These are phyloP conservation scores for Coix lacrymajobi DNA, from an alignment of 176 grass and related monocot genomes.

Conservation along the genomic window DNA sequence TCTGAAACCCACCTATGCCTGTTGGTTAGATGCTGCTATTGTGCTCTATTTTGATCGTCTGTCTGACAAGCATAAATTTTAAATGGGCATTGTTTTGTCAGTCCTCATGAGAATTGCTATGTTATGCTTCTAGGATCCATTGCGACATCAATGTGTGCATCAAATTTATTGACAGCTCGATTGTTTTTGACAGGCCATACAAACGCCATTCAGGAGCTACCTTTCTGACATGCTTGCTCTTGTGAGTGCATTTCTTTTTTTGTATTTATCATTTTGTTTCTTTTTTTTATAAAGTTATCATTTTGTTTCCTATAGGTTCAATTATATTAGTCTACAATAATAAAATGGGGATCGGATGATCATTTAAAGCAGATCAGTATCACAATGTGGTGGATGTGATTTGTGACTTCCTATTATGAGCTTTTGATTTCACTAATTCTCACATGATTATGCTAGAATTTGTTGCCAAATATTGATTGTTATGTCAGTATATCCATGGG, in stretches of 20 bases:
- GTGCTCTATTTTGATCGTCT: neutral
- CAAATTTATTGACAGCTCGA: neutral
- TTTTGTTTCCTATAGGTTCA: neutral
- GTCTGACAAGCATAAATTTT: neutral
- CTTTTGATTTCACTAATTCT: conserved; percentile 1
- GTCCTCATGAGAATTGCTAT: neutral
- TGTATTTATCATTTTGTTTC: neutral
- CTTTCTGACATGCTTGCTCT: conserved; percentile 77
- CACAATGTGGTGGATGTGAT: neutral
- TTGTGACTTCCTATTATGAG: neutral
- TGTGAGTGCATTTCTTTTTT: conserved; percentile 35
- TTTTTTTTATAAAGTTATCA: too few relatives aligned
- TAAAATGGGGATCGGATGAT: neutral
- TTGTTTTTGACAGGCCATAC: conserved; percentile 45
- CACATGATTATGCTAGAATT: neutral
- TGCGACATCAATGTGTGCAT: neutral
- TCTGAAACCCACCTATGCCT: neutral
- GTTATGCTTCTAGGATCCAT: neutral
- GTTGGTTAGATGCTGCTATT: neutral
- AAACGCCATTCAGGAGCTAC: conserved; percentile 80
- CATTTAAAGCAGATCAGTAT: neutral
- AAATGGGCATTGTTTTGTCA: neutral
- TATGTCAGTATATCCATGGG: neutral
- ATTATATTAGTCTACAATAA: neutral
- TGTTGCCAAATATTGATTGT: neutral